Conservation (phyloP, 2,329 filamentous ascomycete species). For the Penicillium sp. region DNA sequence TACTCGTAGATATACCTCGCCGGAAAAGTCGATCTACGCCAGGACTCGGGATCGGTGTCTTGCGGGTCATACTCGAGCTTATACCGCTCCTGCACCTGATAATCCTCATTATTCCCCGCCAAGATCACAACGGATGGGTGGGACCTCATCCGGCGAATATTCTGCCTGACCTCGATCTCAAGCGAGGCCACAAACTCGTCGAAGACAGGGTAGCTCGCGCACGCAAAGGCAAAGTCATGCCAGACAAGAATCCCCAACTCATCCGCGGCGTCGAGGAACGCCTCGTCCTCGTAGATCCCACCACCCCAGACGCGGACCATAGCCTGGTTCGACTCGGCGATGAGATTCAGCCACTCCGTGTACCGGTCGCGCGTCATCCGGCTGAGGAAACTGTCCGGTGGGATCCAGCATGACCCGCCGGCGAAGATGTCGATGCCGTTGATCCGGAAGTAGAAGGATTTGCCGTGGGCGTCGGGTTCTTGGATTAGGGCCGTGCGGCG, state of each 20-base stretch:
- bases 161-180: constrained; percentile 68
- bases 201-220: constrained; percentile 74
- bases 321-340: constrained; percentile 64
- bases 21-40: constrained; percentile 86
- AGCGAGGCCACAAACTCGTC: constrained; percentile 67
- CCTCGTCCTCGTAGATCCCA: constrained; percentile 76
- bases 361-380: constrained; percentile 61
- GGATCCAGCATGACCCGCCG: constrained; percentile 70
- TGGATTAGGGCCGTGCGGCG: constrained; percentile 54
- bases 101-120: constrained; percentile 95
- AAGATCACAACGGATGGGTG: constrained; percentile 87
- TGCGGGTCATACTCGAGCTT: constrained; percentile 76
- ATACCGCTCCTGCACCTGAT: constrained; percentile 77
- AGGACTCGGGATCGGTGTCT: constrained; percentile 79
- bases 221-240: constrained; percentile 87
- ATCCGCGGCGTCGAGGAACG: constrained; percentile 77
- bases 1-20: constrained; percentile 95
- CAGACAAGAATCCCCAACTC: constrained; percentile 79
- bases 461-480: constrained; percentile 57
- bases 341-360: constrained; percentile 63
- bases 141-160: constrained; percentile 73
- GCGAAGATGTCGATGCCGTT: constrained; percentile 70
- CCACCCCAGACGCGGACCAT: constrained; percentile 75
- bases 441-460: constrained; percentile 67
- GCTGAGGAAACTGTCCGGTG: constrained; percentile 65